A percentile compares a stretch with the other conserved stretches of the same genome.
These are phyloP conservation scores for Rhynchosporium graminicola DNA, from an alignment of 2,329 filamentous ascomycete species.

Conservation along the genomic window DNA sequence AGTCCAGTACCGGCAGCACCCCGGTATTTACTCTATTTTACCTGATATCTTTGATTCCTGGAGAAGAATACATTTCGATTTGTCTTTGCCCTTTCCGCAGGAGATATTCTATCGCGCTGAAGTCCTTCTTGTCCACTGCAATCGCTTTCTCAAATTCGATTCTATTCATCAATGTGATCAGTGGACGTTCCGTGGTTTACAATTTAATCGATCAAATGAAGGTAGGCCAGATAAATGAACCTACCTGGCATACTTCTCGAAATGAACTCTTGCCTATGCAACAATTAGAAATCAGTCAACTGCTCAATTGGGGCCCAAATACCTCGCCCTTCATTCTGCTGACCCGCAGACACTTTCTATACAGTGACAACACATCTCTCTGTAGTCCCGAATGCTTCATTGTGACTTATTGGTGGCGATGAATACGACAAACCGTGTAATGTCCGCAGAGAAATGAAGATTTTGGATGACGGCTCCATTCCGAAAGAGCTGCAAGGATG, in stretches of 20 bases:
- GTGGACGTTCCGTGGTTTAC: not conserved
- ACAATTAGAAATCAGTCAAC: slow-evolving; percentile 19
- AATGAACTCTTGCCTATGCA: slow-evolving; percentile 58
- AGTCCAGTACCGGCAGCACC: not conserved
- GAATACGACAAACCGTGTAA: not conserved
- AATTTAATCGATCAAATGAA: not conserved
- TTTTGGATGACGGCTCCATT: slow-evolving; percentile 25
- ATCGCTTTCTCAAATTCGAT: slow-evolving; percentile 72
- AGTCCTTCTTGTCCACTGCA: slow-evolving; percentile 66
- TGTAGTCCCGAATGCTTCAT: slow-evolving; percentile 81
- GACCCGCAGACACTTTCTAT: slow-evolving; percentile 81
- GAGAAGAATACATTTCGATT: slow-evolving; percentile 65
- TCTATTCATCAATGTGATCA: slow-evolving; percentile 46
- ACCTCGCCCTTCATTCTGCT: slow-evolving; percentile 79
- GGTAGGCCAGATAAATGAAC: slow-evolving; percentile 28
- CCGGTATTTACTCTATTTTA: slow-evolving; percentile 21
- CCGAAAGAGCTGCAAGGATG: slow-evolving; percentile 24
- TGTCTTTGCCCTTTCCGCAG: slow-evolving; percentile 66
- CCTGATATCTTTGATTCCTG: slow-evolving; percentile 63
- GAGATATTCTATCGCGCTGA: slow-evolving; percentile 67
- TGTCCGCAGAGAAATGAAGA: slow-evolving; percentile 28
- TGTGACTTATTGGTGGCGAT: slow-evolving; percentile 5
- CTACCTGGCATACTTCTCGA: slow-evolving; percentile 64
- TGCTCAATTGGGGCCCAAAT: slow-evolving; percentile 35
- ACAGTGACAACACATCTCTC: slow-evolving; percentile 81